These are phyloP conservation scores for Nosema muscidifuracis DNA, from an alignment of 371 early-diverging fungal species.

Conservation along the genomic window DNA sequence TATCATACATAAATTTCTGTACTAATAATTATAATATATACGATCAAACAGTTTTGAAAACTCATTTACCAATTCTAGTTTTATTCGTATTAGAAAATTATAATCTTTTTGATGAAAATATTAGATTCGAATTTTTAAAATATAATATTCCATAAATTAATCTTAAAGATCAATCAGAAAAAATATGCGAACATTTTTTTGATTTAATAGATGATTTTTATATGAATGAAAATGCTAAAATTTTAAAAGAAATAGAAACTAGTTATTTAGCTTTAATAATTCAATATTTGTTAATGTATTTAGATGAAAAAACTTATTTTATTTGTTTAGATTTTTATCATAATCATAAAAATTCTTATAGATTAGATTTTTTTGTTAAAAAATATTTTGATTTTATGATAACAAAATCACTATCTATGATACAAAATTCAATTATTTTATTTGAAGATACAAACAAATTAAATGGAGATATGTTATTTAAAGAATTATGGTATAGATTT, in stretches of 20 bases:
- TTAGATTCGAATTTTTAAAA: conserved; percentile 8
- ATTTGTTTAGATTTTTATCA: background rate
- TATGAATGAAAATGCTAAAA: conserved; percentile 14
- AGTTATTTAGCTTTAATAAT: background rate
- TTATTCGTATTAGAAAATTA: conserved; percentile 6
- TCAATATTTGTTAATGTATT: background rate
- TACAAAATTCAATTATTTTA: background rate
- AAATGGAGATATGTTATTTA: background rate
- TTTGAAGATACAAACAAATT: background rate
- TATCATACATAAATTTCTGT: conserved; percentile 5
- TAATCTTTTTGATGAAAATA: background rate
- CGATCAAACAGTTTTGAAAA: conserved; percentile 5
- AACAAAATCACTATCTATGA: background rate
- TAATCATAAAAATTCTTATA: background rate
- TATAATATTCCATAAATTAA: conserved; percentile 3
- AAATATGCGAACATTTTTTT: background rate
- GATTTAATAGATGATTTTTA: conserved; percentile 16
- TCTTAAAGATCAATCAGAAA: background rate
- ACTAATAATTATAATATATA: conserved; percentile 2
- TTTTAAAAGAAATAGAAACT: conserved; percentile 2
- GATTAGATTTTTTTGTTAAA: background rate
- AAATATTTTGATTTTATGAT: background rate
- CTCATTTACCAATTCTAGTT: conserved; percentile 27
- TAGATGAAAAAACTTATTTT: background rate
- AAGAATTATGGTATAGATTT: background rate